A percentile compares a stretch with the other conserved stretches of the same genome.
These are phyloP conservation scores for Saussurea involucrata DNA, from an alignment of 129 eudicot genomes.

Conservation along the genomic window DNA sequence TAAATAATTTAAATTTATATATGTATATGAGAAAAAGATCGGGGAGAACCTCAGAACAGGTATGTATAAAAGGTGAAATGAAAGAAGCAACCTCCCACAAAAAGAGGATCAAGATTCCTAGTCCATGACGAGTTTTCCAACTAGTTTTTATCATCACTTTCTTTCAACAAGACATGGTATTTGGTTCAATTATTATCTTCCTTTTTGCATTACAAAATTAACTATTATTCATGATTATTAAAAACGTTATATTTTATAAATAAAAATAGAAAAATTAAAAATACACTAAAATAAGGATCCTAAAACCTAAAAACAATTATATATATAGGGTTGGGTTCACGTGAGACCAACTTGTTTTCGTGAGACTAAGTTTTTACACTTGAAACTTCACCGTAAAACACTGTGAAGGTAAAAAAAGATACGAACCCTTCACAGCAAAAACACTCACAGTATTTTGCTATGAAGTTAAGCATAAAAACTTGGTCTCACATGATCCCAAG, in stretches of 20 bases:
- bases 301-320: background rate
- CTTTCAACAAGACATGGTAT: background rate
- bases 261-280: background rate
- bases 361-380: too few relatives aligned
- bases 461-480: too few relatives aligned
- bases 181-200: background rate
- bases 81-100: conserved; percentile 22
- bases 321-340: too few relatives aligned
- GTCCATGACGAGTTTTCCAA: conserved; percentile 5
- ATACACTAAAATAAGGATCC: background rate
- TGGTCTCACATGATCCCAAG: too few relatives aligned
- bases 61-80: background rate
- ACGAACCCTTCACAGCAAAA: too few relatives aligned
- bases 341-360: too few relatives aligned
- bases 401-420: too few relatives aligned
- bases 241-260: background rate
- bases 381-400: too few relatives aligned
- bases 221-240: background rate
- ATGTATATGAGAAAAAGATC: background rate
- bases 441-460: too few relatives aligned
- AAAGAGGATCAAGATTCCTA: conserved; percentile 40
- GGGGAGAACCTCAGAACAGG: background rate
- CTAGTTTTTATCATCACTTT: background rate
- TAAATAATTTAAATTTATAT: background rate
- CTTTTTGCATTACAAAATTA: background rate